phyloP scores from a whole-genome alignment of 345 rosid genomes.

The Gossypium rotundifolium region DNA sequence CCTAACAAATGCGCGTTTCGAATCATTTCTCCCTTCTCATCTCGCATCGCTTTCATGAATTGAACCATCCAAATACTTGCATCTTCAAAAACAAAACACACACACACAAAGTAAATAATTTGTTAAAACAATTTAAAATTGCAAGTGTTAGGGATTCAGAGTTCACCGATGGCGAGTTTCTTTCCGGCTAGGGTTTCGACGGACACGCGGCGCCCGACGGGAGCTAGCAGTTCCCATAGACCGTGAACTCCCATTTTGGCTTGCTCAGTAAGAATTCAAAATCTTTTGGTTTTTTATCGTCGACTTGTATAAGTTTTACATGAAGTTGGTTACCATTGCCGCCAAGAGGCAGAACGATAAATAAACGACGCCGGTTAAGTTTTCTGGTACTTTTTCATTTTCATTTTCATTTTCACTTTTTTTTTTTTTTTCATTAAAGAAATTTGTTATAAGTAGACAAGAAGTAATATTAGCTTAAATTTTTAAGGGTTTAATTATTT shows the following conservation, averaged over 20 bases:
- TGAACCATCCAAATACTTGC: conserved; percentile 99
- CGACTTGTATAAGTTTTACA: not conserved
- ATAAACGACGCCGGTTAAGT: not conserved
- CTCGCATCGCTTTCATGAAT: conserved; percentile 97
- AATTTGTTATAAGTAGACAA: no score
- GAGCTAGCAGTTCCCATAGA: conserved; percentile 81
- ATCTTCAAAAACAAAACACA: conserved; percentile 31
- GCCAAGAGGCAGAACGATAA: not conserved
- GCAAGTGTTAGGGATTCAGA: conserved; percentile 13
- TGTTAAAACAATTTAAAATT: not conserved
- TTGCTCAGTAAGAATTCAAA: not conserved
- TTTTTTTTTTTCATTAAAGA: no score
- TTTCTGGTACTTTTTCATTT: not conserved
- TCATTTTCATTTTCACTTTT: not conserved
- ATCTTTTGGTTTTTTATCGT: no score
- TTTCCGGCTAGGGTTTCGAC: conserved; percentile 88
- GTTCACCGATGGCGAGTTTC: conserved; percentile 72
- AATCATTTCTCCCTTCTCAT: conserved; percentile 90
- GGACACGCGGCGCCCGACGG: conserved; percentile 94
- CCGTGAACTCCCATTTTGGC: conserved; percentile 65
- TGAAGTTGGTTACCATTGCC: not conserved
- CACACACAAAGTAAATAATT: not conserved
- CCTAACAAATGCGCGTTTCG: conserved; percentile 88
- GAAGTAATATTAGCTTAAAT: no score
- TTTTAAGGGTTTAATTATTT: no score